phyloP scores from a whole-genome alignment of 2,329 filamentous ascomycete genomes.

The Sarocladiaceae sp. region DNA sequence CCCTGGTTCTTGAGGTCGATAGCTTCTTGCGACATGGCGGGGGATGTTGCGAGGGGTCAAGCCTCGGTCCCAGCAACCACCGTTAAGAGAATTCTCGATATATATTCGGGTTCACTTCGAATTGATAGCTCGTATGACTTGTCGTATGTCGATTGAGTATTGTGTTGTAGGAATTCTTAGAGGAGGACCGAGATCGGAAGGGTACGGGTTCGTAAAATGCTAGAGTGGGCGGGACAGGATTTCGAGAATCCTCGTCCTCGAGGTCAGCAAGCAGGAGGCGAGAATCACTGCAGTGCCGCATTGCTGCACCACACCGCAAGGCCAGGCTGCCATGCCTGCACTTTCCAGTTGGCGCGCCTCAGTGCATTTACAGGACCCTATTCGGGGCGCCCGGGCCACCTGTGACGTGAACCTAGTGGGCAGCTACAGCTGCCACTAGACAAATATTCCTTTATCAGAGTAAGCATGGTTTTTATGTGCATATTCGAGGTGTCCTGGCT shows the following conservation, averaged over 20 bases:
- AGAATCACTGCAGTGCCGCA: no score
- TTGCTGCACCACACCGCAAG: no score
- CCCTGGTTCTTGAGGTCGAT: slow-evolving; percentile 86
- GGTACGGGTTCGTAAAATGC: no score
- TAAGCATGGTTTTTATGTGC: not conserved
- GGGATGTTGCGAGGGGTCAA: slow-evolving; percentile 2
- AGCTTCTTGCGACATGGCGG: slow-evolving; percentile 58
- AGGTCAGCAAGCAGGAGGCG: no score
- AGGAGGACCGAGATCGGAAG: no score
- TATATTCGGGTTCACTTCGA: not conserved
- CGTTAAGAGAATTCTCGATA: not conserved
- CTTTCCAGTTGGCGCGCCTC: no score
- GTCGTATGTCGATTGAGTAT: not conserved
- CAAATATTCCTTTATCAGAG: not conserved
- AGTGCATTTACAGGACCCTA: no score
- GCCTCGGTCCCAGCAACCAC: slow-evolving; percentile 7
- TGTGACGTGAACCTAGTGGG: not conserved
- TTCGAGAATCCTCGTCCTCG: no score
- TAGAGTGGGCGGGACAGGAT: no score
- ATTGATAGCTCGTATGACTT: not conserved
- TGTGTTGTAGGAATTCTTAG: no score
- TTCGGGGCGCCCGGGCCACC: not conserved
- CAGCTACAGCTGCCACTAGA: not conserved
- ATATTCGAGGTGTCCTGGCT: not conserved
- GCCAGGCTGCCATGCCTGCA: no score